Evolutionary conservation across 345 rosid species (phyloP).

Genomic region (Citrus medica): DNA sequence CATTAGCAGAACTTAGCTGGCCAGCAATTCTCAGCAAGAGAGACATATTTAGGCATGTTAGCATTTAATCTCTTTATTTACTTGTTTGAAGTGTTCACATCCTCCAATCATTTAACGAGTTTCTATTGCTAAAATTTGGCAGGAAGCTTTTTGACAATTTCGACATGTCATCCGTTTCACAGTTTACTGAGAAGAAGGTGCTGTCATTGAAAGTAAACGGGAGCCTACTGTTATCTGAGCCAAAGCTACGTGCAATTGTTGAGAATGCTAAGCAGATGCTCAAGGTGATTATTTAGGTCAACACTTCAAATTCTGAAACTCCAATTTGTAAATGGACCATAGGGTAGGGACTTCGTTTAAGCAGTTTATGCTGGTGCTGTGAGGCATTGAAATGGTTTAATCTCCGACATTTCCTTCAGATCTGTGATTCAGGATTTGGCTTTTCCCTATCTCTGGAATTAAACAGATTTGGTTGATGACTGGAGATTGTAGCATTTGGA

Average conservation of each 20-base stretch:
- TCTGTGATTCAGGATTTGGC: background rate
- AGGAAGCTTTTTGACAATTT: conserved; percentile 81
- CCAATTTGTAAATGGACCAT: background rate
- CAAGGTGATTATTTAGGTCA: conserved; percentile 44
- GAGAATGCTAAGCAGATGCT: conserved; percentile 74
- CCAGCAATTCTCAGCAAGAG: conserved; percentile 67
- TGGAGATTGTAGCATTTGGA: background rate
- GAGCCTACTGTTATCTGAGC: conserved; percentile 64
- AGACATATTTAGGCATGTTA: conserved; percentile 58
- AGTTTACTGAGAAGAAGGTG: conserved; percentile 68
- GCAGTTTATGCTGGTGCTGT: background rate
- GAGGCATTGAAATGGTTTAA: background rate
- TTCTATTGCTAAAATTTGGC: conserved; percentile 22
- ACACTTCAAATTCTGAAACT: conserved; percentile 4
- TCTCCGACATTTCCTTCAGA: background rate
- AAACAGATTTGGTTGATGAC: background rate
- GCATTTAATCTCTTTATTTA: conserved; percentile 1
- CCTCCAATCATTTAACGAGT: background rate
- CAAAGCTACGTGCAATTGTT: conserved; percentile 77
- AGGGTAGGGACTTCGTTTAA: background rate
- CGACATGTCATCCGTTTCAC: conserved; percentile 56
- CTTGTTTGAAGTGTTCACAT: background rate
- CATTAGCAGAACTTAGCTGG: conserved; percentile 94
- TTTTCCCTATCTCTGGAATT: background rate
- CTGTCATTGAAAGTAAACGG: conserved; percentile 62